Evolutionary conservation across 2,329 filamentous ascomycete species (phyloP).

Genomic region (Fusarium multiceps): DNA sequence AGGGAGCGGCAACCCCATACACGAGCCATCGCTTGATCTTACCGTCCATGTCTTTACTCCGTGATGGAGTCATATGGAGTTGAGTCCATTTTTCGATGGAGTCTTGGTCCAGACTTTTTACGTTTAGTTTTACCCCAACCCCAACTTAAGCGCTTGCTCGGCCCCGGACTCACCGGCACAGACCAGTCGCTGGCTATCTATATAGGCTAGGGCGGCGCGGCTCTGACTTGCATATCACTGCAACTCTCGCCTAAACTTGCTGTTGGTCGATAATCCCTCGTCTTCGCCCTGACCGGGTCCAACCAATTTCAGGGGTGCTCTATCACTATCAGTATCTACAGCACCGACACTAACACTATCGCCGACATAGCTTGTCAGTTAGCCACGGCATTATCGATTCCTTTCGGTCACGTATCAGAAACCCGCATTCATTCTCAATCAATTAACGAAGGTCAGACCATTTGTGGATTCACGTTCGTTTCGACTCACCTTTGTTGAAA

Average conservation of each 20-base stretch:
- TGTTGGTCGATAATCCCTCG: slow-evolving; percentile 1
- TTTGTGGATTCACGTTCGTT: not conserved
- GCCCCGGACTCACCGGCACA: slow-evolving; percentile 23
- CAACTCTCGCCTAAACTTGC: slow-evolving; percentile 27
- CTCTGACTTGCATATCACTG: not conserved
- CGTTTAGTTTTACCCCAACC: slow-evolving; percentile 1
- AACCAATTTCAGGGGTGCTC: not conserved
- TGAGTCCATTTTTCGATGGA: not conserved
- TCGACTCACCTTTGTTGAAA: slow-evolving; percentile 1
- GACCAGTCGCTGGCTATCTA: slow-evolving; percentile 12
- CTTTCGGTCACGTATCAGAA: slow-evolving; percentile 2
- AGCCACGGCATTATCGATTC: slow-evolving; percentile 13
- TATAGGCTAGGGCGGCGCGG: not conserved
- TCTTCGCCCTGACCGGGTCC: not conserved
- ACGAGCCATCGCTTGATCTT: slow-evolving; percentile 24
- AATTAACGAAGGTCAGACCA: not conserved
- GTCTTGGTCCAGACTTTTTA: slow-evolving; percentile 4
- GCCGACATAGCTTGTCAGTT: not conserved
- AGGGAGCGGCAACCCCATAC: not conserved
- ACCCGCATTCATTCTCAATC: not conserved
- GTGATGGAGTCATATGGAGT: slow-evolving; percentile 11
- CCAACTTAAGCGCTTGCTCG: not conserved
- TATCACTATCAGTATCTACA: slow-evolving; percentile 3
- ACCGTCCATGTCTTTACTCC: slow-evolving; percentile 4
- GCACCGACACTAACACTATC: not conserved